These are phyloP conservation scores for Hymenoscyphus linearis DNA, from an alignment of 2,329 filamentous ascomycete species.

Conservation along the genomic window DNA sequence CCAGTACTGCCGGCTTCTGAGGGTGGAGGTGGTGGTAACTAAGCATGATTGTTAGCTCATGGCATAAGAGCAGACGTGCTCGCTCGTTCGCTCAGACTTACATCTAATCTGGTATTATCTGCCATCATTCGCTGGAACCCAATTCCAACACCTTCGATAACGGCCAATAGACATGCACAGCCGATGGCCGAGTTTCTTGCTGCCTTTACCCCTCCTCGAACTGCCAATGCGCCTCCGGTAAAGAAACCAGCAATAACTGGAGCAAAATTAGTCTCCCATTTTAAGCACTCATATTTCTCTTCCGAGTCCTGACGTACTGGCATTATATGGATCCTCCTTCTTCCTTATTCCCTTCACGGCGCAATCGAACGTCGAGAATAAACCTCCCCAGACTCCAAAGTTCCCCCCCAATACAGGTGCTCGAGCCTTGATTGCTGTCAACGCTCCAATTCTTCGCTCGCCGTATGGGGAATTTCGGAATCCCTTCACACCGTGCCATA, in stretches of 20 bases:
- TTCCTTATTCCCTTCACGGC: slow-evolving; percentile 88
- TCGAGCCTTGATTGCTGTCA: slow-evolving; percentile 96
- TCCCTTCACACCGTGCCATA: slow-evolving; percentile 97
- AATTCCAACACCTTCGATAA: slow-evolving; percentile 97
- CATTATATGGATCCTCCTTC: slow-evolving; percentile 98
- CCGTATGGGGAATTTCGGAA: slow-evolving; percentile 87
- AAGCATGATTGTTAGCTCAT: slow-evolving; percentile 7
- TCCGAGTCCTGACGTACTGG: slow-evolving; percentile 48
- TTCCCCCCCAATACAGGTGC: slow-evolving; percentile 95
- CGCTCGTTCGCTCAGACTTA: slow-evolving; percentile 37
- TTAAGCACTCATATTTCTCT: no score
- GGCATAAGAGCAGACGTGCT: neutral
- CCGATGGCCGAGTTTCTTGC: slow-evolving; percentile 95
- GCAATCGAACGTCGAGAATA: slow-evolving; percentile 96
- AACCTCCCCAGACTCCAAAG: slow-evolving; percentile 95
- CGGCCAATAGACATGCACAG: slow-evolving; percentile 86
- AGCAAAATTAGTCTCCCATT: slow-evolving; percentile 12
- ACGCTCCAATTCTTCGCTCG: slow-evolving; percentile 88
- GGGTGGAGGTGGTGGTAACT: slow-evolving; percentile 29
- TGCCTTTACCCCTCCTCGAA: slow-evolving; percentile 86
- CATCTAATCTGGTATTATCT: slow-evolving; percentile 78
- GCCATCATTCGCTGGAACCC: slow-evolving; percentile 93
- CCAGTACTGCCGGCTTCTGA: slow-evolving; percentile 28
- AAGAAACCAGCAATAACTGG: slow-evolving; percentile 89
- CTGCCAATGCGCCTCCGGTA: slow-evolving; percentile 85